Evolutionary conservation across 768 basidiomycete species (phyloP).

Genomic region (Amanita subjunquillea): DNA sequence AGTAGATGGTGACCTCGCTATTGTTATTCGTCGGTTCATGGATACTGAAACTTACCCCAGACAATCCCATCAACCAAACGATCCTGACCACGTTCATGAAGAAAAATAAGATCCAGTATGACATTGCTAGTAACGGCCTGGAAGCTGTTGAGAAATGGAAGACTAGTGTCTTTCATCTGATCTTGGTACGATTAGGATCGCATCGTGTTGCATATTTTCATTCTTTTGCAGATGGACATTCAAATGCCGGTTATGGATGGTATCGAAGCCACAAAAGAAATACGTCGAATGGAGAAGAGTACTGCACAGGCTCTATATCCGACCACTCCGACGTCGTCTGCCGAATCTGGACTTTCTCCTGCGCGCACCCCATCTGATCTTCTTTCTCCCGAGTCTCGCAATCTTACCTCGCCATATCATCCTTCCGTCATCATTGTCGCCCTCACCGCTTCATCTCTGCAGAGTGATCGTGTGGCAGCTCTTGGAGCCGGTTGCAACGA

Average conservation of each 20-base stretch:
- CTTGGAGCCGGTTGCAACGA: constrained; percentile 98
- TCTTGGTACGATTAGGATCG: constrained; percentile 52
- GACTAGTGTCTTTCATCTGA: constrained; percentile 88
- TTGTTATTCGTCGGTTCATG: constrained; percentile 8
- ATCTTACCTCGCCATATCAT: constrained; percentile 58
- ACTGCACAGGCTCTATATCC: constrained; percentile 58
- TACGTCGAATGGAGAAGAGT: constrained; percentile 71
- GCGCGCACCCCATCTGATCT: constrained; percentile 43
- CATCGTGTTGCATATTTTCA: constrained; percentile 4
- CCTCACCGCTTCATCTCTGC: constrained; percentile 93
- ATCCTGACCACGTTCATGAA: constrained; percentile 96
- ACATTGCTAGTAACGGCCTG: constrained; percentile 87
- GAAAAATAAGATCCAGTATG: constrained; percentile 91
- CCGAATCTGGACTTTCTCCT: constrained; percentile 26
- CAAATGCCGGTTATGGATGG: constrained; percentile 99
- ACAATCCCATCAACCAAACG: constrained; percentile 97
- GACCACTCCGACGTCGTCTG: constrained; percentile 50
- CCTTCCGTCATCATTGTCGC: constrained; percentile 98
- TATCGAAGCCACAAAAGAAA: constrained; percentile 94
- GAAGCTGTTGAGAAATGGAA: constrained; percentile 96
- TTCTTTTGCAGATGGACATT: constrained; percentile 85
- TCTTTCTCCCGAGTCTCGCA: constrained; percentile 34
- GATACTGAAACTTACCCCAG: constrained; percentile 28
- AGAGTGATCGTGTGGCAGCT: constrained; percentile 92
- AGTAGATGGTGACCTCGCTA: constrained; percentile 70